Evolutionary conservation across 2,329 filamentous ascomycete species (phyloP), one percentile per base, ranked within the genome.

Genomic region (Clarireedia sp.): DNA sequence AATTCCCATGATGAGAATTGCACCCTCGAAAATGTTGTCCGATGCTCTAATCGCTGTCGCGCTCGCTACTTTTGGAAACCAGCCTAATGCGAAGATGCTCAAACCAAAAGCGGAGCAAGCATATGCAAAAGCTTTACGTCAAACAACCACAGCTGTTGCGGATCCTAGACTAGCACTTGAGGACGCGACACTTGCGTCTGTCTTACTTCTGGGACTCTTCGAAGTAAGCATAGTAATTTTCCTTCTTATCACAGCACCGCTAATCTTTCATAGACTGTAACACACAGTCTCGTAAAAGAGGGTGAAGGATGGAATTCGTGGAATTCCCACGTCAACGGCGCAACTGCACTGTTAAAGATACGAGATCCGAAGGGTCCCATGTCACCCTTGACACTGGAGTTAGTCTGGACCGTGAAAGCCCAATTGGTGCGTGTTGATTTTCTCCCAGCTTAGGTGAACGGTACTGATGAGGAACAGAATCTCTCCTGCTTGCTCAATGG

Each of bases 51-150:
- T 26, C 9, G 52, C 52, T 17, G 46, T 54, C 3, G 45, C 52
- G 24, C 38, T 54, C 6, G 52, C 52, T 19, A 54, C 52, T 9
- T 54, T 50, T 5, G 52, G 37, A 16, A 54, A 54, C 36, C 52
- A 54, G 16, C 52, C 52, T 12, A 50, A 54, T 37, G 46, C 52
- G 26, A 54, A 26, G n/a, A 54, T 26, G 38, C 19, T 50, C n/a
- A 54, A 44, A 17, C 52, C 46, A 54, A 54, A 50, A 19, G 52
- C 52, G 16, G 46, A 54, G 16, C 46, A 36, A n/a, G 52, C 46
- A 5, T 54, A 54, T 12, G 46, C 38, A 9, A 54, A 50, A 10
- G 52, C 52, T 36, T 50, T 54, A 8, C 52, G 52, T n/a, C 17
- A 41, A 36, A 19, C 26, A 12, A 54, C 46, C 29, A 50, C 26